phyloP scores from a whole-genome alignment of 495 filamentous ascomycete species.

The Cladorrhinum samala region DNA sequence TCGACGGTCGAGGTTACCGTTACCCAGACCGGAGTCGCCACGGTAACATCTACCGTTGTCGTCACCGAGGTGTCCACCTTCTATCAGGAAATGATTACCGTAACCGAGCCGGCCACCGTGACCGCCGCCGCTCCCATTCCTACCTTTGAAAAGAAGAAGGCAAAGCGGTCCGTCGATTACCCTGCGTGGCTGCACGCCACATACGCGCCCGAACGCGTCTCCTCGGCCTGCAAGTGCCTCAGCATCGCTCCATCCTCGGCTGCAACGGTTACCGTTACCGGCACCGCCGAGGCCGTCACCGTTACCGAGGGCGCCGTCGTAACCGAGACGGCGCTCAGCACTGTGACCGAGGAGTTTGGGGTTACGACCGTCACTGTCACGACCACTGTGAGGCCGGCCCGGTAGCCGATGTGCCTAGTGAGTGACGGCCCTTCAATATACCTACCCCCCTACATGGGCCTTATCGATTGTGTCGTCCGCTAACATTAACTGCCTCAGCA shows the following conservation, averaged over 20 bases:
- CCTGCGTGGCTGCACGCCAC: background rate
- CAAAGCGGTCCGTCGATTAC: background rate
- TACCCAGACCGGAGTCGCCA: background rate
- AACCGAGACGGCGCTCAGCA: conserved; percentile 1
- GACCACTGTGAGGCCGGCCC: background rate
- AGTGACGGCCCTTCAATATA: background rate
- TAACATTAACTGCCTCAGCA: background rate
- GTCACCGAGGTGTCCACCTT: background rate
- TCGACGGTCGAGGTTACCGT: background rate
- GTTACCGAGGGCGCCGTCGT: background rate
- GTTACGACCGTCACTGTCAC: background rate
- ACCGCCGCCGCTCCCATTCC: background rate
- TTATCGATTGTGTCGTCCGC: background rate
- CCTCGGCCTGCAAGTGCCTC: conserved; percentile 6
- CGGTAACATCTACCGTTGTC: background rate
- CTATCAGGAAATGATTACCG: background rate
- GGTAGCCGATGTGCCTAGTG: background rate
- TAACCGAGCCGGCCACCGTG: background rate
- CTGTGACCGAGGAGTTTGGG: background rate
- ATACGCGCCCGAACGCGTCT: background rate
- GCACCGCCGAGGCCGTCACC: background rate
- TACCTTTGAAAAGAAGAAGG: too few relatives aligned
- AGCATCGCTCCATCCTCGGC: background rate
- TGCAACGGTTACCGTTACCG: conserved; percentile 5
- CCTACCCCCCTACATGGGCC: too few relatives aligned